Conservation (phyloP, 768 basidiomycete species). For the Austroboletus festivus region DNA sequence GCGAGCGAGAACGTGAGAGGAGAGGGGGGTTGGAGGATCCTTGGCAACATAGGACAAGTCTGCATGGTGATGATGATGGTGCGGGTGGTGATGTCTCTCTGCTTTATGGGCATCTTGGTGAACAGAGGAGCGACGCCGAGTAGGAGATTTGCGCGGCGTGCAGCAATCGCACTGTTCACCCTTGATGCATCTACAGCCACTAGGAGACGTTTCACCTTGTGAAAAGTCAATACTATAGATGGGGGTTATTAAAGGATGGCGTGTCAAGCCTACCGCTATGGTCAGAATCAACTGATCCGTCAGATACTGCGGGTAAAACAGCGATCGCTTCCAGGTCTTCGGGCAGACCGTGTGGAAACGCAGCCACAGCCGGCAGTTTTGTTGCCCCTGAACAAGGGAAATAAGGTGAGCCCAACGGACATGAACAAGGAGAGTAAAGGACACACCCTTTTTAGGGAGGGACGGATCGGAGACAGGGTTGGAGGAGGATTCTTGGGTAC, state of each 20-base stretch:
- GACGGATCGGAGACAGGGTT: slow-evolving; percentile 20
- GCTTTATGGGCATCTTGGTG: slow-evolving; percentile 30
- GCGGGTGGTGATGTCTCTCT: slow-evolving; percentile 19
- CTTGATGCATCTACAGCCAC: slow-evolving; percentile 46
- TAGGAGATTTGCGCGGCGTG: slow-evolving; percentile 44
- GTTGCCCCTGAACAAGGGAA: slow-evolving; percentile 50
- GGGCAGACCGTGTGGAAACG: slow-evolving; percentile 79
- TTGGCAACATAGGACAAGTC: slow-evolving; percentile 13
- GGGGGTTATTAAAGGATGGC: slow-evolving; percentile 38
- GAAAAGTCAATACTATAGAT: slow-evolving; percentile 44
- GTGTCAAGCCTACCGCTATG: slow-evolving; percentile 60
- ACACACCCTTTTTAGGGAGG: slow-evolving; percentile 62
- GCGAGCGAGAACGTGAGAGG: slow-evolving; percentile 55
- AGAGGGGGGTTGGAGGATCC: slow-evolving; percentile 24
- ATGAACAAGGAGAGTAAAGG: neutral
- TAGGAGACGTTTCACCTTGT: slow-evolving; percentile 43
- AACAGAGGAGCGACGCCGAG: slow-evolving; percentile 33
- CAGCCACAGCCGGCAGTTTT: slow-evolving; percentile 64
- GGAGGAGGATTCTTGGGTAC: slow-evolving; percentile 36
- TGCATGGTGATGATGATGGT: slow-evolving; percentile 13
- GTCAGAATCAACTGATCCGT: slow-evolving; percentile 59
- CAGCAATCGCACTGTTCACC: slow-evolving; percentile 57
- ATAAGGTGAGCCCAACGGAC: slow-evolving; percentile 16
- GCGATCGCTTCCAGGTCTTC: slow-evolving; percentile 58
- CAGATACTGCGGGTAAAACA: slow-evolving; percentile 36